Evolutionary conservation across 83 land plant species (phyloP).

Genomic region (Larix sibirica): DNA sequence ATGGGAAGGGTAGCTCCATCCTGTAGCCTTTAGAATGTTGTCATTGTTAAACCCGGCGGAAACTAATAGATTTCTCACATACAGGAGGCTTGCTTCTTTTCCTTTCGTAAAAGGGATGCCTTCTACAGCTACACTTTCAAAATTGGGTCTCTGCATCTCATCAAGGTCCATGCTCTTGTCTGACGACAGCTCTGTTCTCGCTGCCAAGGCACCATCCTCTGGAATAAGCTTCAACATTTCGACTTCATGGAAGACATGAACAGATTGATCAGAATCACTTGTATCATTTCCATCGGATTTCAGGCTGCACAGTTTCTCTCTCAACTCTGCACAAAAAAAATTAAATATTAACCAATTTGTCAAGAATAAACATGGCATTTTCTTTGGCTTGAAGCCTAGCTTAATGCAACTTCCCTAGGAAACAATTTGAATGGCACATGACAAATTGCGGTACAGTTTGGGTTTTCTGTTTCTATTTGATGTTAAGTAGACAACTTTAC

Average conservation of each 20-base stretch:
- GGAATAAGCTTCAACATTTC: neutral
- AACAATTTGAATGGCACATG: neutral
- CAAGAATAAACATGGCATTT: neutral
- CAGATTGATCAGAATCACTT: neutral
- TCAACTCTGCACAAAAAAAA: neutral
- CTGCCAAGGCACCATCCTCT: neutral
- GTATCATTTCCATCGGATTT: neutral
- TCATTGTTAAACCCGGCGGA: slow-evolving; percentile 11
- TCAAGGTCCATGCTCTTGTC: neutral
- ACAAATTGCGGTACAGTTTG: neutral
- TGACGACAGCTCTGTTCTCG: neutral
- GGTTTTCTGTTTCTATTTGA: neutral
- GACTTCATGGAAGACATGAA: neutral
- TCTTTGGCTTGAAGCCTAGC: neutral
- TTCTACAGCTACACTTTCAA: neutral
- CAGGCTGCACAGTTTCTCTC: neutral
- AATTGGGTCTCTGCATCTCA: neutral
- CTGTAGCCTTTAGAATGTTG: slow-evolving; percentile 3
- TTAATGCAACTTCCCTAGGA: neutral
- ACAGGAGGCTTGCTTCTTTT: slow-evolving; percentile 14
- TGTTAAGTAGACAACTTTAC: neutral
- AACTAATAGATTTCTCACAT: slow-evolving; percentile 14
- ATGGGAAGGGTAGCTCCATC: slow-evolving; percentile 34
- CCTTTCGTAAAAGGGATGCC: slow-evolving; percentile 2
- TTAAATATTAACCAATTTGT: neutral